These are phyloP conservation scores for Rhizoctonia solani DNA, from an alignment of 1,284 basidiomycete genomes.

Conservation along the genomic window DNA sequence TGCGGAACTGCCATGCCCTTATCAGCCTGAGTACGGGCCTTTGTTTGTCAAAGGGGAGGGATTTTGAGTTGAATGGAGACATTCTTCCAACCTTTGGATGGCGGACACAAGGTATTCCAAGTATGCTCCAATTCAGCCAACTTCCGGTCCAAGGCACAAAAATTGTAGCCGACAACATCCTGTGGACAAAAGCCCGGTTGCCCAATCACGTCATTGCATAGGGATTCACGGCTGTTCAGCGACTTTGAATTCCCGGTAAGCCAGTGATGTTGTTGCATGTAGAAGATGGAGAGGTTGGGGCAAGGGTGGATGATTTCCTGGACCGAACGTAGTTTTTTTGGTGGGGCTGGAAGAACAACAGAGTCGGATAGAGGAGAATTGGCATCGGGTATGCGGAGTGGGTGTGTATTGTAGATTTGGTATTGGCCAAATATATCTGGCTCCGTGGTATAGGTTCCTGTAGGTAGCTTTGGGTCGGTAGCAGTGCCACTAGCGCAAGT, in stretches of 20 bases:
- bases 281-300: conserved; percentile 12
- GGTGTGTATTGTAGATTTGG: background rate
- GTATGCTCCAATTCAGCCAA: background rate
- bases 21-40: background rate
- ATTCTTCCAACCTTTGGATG: too few species aligned
- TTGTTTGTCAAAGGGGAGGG: background rate
- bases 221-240: background rate
- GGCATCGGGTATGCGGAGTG: background rate
- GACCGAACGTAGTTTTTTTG: background rate
- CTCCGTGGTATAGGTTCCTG: background rate
- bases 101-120: too few species aligned
- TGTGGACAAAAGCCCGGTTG: background rate
- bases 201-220: background rate
- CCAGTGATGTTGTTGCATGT: conserved; percentile 7
- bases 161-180: background rate
- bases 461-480: too few species aligned
- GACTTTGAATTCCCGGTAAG: conserved; percentile 1
- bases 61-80: background rate
- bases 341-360: background rate
- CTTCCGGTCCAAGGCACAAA: background rate
- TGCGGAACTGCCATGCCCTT: background rate
- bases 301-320: background rate
- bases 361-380: background rate
- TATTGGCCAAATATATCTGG: conserved; percentile 24
- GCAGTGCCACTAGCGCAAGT: too few species aligned